Evolutionary conservation across 768 basidiomycete species (phyloP), one percentile per base, ranked within the genome.

Genomic region (Naematelia aurantialba): DNA sequence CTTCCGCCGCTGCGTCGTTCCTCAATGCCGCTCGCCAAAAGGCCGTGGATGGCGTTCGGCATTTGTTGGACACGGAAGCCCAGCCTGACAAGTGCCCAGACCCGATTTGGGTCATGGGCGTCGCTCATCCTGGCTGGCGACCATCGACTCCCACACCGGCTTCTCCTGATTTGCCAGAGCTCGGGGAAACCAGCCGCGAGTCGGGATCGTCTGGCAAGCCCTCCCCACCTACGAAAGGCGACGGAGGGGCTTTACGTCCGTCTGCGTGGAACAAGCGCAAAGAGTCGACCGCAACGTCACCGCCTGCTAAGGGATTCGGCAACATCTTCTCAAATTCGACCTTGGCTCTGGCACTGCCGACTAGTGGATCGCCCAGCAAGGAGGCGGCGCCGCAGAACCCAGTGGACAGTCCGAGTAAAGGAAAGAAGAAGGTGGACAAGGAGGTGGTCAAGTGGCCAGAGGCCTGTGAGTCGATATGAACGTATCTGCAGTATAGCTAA

Each of bases 51-150:
- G 73, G 73, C 5, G 85, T 91, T 81, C 82, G 91, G 46, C 89
- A 91, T 78, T 80, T 97, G n/a, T 82, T 94, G 61, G 93, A 97
- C 78, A 84, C 85, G 65, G 93, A 97, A 76, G 85, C 91, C 17
- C 84, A 82, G 2, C 89, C 89, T 1, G 91, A 96, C 75, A 86
- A 83, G 69, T 91, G 85, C 55, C 70, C 82, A 0, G 89, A 92
- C 19, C 83, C 87, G 0, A 94, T 97, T 26, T 96, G 91, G 91
- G 78, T 96, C 1, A 81, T 96, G 22, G 93, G 92, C 39, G 85
- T 91, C 2, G 81, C 83, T 62, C 91, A 78, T 63, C 66, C 72
- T 4, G 75, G 75, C 10, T 76, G 67, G 63, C 46, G 65, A 50
- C 68, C 75, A 1, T 47, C 22, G 10, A 69, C 69, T n/a, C 70